Conservation (phyloP, 306 rosid species). For the Malus sieversii region DNA sequence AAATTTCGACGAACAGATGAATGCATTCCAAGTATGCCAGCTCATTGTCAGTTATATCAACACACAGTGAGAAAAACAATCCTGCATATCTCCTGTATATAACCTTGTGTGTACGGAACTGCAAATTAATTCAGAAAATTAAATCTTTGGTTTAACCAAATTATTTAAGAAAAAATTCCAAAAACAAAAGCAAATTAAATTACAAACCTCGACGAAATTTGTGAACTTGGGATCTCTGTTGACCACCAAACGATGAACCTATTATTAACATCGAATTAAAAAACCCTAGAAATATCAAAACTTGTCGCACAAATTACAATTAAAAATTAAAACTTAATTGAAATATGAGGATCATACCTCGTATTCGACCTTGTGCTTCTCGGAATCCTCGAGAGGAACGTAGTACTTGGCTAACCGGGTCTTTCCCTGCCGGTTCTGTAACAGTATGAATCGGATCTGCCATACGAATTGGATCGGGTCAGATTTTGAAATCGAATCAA, state of each 20-base stretch:
- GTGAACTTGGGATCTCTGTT: slow-evolving; percentile 96
- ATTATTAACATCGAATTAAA: slow-evolving; percentile 3
- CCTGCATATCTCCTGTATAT: slow-evolving; percentile 98
- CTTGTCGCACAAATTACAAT: neutral
- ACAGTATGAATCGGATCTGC: slow-evolving; percentile 96
- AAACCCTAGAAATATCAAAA: neutral
- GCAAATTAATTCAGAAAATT: slow-evolving; percentile 17
- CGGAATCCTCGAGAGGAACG: slow-evolving; percentile 96
- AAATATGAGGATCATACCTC: slow-evolving; percentile 41
- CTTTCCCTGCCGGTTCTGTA: slow-evolving; percentile 92
- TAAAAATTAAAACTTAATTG: neutral
- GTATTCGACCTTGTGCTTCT: slow-evolving; percentile 96
- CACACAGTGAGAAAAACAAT: slow-evolving; percentile 91
- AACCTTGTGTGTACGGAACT: slow-evolving; percentile 95
- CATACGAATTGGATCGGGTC: neutral
- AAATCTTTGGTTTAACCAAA: neutral
- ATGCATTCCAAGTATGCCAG: slow-evolving; percentile 93
- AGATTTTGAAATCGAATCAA: neutral
- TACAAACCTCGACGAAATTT: slow-evolving; percentile 80
- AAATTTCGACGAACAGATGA: slow-evolving; percentile 88
- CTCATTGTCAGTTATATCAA: slow-evolving; percentile 96
- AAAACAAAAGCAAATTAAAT: neutral
- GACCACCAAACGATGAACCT: slow-evolving; percentile 98
- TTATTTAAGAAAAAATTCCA: neutral
- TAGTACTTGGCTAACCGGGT: slow-evolving; percentile 90